Percentiles rank a stretch among this genome's conserved stretches.
Conservation (phyloP, 176 grass and related monocot species). For the Carex pumila region DNA sequence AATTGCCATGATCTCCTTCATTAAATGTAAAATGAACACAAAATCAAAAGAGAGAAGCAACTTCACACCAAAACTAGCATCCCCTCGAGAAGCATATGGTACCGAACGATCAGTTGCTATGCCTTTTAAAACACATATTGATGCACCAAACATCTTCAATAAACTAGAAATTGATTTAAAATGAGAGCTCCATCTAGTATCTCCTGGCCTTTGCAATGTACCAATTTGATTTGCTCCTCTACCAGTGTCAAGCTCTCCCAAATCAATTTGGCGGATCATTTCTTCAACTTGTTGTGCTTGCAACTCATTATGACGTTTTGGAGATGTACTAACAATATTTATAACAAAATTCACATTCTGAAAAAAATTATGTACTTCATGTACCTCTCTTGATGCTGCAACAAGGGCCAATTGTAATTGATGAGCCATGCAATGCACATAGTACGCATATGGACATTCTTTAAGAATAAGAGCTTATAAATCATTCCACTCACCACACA, state of each 20-base stretch:
- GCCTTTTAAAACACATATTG: no score
- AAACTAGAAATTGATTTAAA: no score
- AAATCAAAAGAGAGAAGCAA: no score
- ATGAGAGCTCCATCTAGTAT: slow-evolving; percentile 15
- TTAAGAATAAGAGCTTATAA: slow-evolving; percentile 5
- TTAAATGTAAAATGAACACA: no score
- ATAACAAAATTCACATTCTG: not conserved
- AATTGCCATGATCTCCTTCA: no score
- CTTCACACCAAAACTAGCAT: no score
- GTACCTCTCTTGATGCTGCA: not conserved
- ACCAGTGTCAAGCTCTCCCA: no score
- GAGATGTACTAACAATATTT: not conserved
- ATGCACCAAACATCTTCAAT: no score
- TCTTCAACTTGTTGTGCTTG: not conserved
- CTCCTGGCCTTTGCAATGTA: not conserved
- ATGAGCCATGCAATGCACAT: not conserved
- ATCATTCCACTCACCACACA: slow-evolving; percentile 8
- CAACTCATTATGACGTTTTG: not conserved
- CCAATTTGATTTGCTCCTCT: no score
- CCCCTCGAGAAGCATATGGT: no score
- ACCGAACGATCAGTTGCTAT: no score
- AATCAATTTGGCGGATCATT: no score
- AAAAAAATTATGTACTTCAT: not conserved
- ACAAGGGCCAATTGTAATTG: not conserved
- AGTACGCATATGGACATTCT: slow-evolving; percentile 1